Conservation (phyloP, 805 yeast species). For the Yamadazyma ubonensis region DNA sequence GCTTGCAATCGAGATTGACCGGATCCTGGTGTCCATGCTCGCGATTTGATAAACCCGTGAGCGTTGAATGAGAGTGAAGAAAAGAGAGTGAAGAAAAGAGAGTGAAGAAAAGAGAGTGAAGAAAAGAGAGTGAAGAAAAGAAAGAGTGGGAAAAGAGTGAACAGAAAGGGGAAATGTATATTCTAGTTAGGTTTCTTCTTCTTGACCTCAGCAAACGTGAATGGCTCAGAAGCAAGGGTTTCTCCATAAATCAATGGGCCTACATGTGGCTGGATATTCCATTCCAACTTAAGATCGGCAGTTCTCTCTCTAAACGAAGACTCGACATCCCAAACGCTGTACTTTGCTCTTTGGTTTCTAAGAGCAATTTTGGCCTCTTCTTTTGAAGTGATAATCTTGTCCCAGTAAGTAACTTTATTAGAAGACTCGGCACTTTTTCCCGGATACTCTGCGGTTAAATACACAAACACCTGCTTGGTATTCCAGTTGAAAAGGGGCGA, state of each 20-base stretch:
- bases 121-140: background rate
- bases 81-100: background rate
- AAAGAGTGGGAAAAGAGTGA: background rate
- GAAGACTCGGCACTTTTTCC: conserved; percentile 44
- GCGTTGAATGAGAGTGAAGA: background rate
- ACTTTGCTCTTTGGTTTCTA: conserved; percentile 60
- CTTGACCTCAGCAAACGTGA: conserved; percentile 29
- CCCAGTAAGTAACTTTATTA: conserved; percentile 88
- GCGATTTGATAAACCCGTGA: no score
- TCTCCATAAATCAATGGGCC: conserved; percentile 78
- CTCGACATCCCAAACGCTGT: conserved; percentile 84
- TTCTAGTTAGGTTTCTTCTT: conserved; percentile 2
- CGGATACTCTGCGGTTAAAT: conserved; percentile 80
- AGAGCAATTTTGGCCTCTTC: conserved; percentile 60
- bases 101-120: background rate
- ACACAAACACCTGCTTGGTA: conserved; percentile 93
- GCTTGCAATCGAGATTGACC: conserved; percentile 16
- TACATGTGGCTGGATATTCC: conserved; percentile 91
- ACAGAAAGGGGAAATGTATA: background rate
- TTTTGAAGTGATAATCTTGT: conserved; percentile 62
- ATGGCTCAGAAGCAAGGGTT: conserved; percentile 27
- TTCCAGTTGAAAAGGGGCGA: conserved; percentile 90
- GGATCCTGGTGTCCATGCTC: conserved; percentile 17
- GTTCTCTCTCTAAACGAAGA: conserved; percentile 58
- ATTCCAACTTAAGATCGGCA: conserved; percentile 69